These are phyloP conservation scores for Candida dajiaensis DNA, from an alignment of 805 yeast species.

Conservation along the genomic window DNA sequence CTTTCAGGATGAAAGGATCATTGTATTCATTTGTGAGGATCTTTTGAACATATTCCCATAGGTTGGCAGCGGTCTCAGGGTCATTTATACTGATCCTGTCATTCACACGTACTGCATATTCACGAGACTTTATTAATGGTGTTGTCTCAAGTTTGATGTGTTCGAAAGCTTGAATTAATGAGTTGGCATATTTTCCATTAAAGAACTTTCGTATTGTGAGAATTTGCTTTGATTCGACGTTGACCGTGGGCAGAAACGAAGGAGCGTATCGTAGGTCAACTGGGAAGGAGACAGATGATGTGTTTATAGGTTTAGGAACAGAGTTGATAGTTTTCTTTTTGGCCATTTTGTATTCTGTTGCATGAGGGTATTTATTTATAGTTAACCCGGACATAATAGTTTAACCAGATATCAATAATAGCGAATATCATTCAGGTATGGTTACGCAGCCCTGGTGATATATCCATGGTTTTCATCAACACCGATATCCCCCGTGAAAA, in stretches of 20 bases:
- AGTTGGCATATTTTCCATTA: conserved; percentile 5
- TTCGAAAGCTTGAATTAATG: conserved; percentile 5
- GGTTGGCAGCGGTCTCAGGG: conserved; percentile 26
- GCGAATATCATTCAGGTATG: no score
- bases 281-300: conserved; percentile 1
- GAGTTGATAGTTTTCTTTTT: not conserved
- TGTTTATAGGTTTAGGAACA: not conserved
- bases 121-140: conserved; percentile 40
- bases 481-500: not conserved
- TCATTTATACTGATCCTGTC: conserved; percentile 43
- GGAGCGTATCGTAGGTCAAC: conserved; percentile 3
- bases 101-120: conserved; percentile 52
- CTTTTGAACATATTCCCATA: conserved; percentile 39
- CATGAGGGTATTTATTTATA: no score
- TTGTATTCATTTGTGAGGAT: conserved; percentile 26
- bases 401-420: no score
- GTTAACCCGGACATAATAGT: no score
- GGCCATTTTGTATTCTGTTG: no score
- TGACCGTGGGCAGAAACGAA: conserved; percentile 1
- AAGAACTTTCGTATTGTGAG: conserved; percentile 17
- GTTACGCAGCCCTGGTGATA: no score
- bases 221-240: conserved; percentile 10
- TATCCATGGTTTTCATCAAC: no score
- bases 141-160: conserved; percentile 35
- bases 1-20: conserved; percentile 25